Base-by-base conservation (phyloP, 2,329 filamentous ascomycete genomes). In the Orbilia ellipsospora region DNA sequence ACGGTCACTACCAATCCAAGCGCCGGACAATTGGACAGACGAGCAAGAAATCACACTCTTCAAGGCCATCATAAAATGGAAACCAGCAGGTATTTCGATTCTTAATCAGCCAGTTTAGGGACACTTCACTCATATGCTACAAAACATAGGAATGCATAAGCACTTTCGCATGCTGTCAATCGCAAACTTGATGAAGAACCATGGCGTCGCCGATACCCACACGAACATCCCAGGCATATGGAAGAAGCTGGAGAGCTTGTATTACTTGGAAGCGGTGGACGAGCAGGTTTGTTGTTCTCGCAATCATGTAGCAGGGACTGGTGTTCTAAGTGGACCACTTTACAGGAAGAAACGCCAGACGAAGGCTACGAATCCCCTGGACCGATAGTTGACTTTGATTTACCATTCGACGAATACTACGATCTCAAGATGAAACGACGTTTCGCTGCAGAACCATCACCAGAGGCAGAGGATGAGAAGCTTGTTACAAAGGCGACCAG, bases 1-100 rank as follows among this genome's bases (percentile, higher is more conserved):
- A 23, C 60, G 66, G 56, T 64, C 59, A 18, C 55, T 75, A 18
- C 64, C 64, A 44, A 54, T 42, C 7, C 56, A 61, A 26, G 61
- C 72, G 1, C 65, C 76, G 7, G 92, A 94, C 78, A 88, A 90
- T 26, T 99, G 95, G 95, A 97, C 93, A 2, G 94, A 97, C 80
- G 94, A 97, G 80, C 95, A 99, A 82, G 91, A 96, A 78, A 93
- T 92, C 0, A 94, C 93, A 48, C 86, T 99, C 0, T 93, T 97
- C 84, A 97, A 97, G 81, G 93, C 90, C 62, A 90, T 98, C 78
- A 94, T 98, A 13, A 78, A 90, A 81, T 97, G 92, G 91, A 99
- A 99, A 82, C 95, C 95, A n/a, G 94, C 94, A 48, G 94, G 93
- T 92, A 81, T 78, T 83, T 82, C 72, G 60, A 44, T 44, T 8